Evolutionary conservation across 768 basidiomycete genomes (phyloP), one percentile per base, ranked within the genome.

Genomic region (Serendipita sp.): DNA sequence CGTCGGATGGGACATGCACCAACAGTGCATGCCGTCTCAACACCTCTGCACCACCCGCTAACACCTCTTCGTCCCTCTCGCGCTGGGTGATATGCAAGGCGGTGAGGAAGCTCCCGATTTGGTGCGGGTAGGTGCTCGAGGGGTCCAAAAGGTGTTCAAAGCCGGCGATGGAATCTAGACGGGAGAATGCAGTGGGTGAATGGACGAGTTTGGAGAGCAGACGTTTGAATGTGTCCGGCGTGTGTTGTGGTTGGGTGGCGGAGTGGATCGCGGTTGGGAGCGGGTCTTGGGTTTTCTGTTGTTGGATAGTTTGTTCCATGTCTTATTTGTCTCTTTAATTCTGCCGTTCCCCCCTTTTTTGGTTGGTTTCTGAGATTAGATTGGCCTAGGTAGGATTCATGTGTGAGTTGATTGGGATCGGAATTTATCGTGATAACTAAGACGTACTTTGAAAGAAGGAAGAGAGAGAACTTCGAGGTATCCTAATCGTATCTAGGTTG

Each of bases 41-140:
- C 70, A 69, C 24, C 69, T 69, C 17, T 77, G 67, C 17, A 80
- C 66, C 2, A 70, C 85, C 86, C 1, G 84, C 83, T 42, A 98
- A 81, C 30, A 84, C 81, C 28, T 86, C 85, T 20, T 91, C 82
- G 31, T 84, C 76, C 20, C 82, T 73, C 65, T 96, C 95, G 33
- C 92, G 75, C 41, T 83, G 83, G 53, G 86, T 82, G 61, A 92
- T 75, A 63, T 93, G 89, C 42, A 92, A 74, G 2, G 91, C 90
- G 0, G 90, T 85, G 51, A 99, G 77, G 72, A 97, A 95, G 1
- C 93, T 85, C 20, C 92, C 93, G 62, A 93, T 82, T 70, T 98
- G 91, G 0, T 81, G 76, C 0, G 86, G 83, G 7, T 78, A 79
- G 0, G 85, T 76, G 45, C 77, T 75, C 61, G 82, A 77, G 1